These are phyloP conservation scores for Candida arabinofermentans DNA, from an alignment of 805 yeast species.

Conservation along the genomic window DNA sequence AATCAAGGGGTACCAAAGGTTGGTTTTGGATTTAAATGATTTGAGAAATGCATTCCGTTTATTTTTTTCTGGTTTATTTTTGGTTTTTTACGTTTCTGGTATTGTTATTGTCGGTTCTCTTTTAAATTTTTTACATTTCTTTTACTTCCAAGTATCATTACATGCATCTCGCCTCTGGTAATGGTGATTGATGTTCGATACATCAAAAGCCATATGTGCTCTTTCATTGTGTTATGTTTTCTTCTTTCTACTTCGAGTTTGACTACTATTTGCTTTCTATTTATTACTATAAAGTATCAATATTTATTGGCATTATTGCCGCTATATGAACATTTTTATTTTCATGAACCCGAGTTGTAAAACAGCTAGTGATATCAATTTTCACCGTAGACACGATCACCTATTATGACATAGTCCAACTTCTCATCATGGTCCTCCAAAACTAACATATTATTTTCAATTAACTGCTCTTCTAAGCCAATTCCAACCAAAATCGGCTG, in stretches of 20 bases:
- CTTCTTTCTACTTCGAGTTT: neutral
- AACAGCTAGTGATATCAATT: neutral
- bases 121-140: neutral
- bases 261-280: neutral
- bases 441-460: constrained; percentile 35
- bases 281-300: neutral
- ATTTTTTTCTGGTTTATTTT: neutral
- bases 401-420: constrained; percentile 52
- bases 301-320: too few relatives aligned
- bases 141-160: too few relatives aligned
- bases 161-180: too few relatives aligned
- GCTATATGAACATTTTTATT: too few relatives aligned
- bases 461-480: constrained; percentile 62
- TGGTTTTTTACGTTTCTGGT: neutral
- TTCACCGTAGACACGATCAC: constrained; percentile 22
- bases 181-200: neutral
- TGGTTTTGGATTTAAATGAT: constrained; percentile 15
- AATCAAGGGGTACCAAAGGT: constrained; percentile 2
- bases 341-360: too few relatives aligned
- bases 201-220: neutral
- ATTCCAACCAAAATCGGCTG: constrained; percentile 54
- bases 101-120: neutral
- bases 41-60: neutral
- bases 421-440: constrained; percentile 60
- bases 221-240: neutral